Base-by-base conservation (phyloP, 2,329 filamentous ascomycete genomes). In the Fusarium keratoplasticum region DNA sequence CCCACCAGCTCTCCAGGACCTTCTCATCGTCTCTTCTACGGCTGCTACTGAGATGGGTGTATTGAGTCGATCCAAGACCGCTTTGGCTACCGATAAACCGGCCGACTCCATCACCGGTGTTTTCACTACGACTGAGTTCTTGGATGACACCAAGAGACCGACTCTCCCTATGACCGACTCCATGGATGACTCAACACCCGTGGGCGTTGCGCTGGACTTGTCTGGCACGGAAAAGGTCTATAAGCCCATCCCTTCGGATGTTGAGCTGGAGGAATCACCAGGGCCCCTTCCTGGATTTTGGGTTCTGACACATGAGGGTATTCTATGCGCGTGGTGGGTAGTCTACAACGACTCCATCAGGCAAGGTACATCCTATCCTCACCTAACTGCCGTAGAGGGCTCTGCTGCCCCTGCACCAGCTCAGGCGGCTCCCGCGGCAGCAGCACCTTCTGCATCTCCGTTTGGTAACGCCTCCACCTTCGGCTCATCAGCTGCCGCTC, bases 301-400 rank as follows among this genome's bases (percentile, higher is more conserved):
- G 87, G 88, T 95, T 33, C 86, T 99, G 18, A 98, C 97, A 69
- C 92, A 98, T 74, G 94, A 98, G 78, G 96, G 96, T 73, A 85
- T 97, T 11, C 86, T 99, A 18, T 91, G 90, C 54, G 89, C 91
- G 14, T 99, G 96, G 95, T 98, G 96, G 94, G 84, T 98, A 50
- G 89, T 98, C 22, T 98, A 98, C 83, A 90, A 93, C 38, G 95
- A 97, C 47, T 95, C 96, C 2, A 91, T 99, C 70, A 90, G 92
- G 68, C 87, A 92, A 76, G 92, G 92, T 5, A 90, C 90, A 8
- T 89, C 90, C 1, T 98, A 95, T 81, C 89, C 92, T 44, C 94
- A 93, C 6, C 86, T 98, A 72, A 85, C 87, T 44, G 85, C 83
- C 52, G 85, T 85, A 35, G 84, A 86, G 67, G 82, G 82, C 3